Percentiles rank a stretch among this genome's conserved stretches.
Conservation (phyloP, 192 early-diverging fungal species). For the Entomortierella chlamydospora region DNA sequence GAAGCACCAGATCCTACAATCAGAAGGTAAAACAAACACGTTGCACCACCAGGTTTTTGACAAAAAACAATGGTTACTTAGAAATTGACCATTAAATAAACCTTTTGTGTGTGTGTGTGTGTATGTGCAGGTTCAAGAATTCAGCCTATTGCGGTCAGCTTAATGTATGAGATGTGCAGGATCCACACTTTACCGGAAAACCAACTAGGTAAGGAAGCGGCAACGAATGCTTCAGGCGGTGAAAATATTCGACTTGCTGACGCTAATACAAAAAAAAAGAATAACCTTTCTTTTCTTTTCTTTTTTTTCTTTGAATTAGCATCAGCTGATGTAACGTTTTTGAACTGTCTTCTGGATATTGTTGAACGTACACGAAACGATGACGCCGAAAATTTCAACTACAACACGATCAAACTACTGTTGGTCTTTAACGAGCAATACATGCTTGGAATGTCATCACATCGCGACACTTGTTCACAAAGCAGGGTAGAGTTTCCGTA, state of each 20-base stretch:
- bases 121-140: conserved; percentile 34
- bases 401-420: conserved; percentile 63
- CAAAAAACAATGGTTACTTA: too few relatives aligned
- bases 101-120: too few relatives aligned
- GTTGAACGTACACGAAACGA: conserved; percentile 69
- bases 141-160: conserved; percentile 58
- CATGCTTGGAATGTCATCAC: conserved; percentile 56
- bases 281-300: not conserved
- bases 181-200: conserved; percentile 58
- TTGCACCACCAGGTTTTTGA: too few relatives aligned
- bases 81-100: too few relatives aligned
- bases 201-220: conserved; percentile 60
- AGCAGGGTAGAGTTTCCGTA: not conserved
- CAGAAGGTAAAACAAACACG: not conserved
- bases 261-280: not conserved
- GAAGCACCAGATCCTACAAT: conserved; percentile 52
- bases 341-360: conserved; percentile 65
- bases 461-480: not conserved
- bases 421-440: conserved; percentile 81
- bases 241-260: not conserved
- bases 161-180: conserved; percentile 74
- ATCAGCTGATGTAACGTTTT: conserved; percentile 54
- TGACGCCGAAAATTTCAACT: conserved; percentile 64
- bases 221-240: too few relatives aligned
- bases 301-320: conserved; percentile 28